These are phyloP conservation scores for Saposhnikovia divaricata DNA, from an alignment of 129 eudicot genomes.

Conservation along the genomic window DNA sequence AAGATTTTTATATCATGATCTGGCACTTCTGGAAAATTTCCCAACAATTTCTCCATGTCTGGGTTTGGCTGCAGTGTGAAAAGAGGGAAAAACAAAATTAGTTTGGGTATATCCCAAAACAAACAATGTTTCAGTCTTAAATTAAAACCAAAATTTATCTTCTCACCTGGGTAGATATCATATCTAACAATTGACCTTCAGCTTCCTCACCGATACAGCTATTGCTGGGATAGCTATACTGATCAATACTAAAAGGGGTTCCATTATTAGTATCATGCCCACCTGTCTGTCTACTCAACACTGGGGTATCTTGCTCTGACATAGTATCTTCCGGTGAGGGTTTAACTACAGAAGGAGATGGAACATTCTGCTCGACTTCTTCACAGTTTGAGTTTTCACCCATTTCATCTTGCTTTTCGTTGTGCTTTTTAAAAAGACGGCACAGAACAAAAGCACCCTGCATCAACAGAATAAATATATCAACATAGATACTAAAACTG, in stretches of 20 bases:
- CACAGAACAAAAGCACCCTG: slow-evolving; percentile 76
- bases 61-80: slow-evolving; percentile 42
- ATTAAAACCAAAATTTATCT: neutral
- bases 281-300: slow-evolving; percentile 16
- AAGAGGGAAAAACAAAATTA: slow-evolving; percentile 7
- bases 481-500: neutral
- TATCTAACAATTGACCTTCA: slow-evolving; percentile 22
- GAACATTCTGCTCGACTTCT: slow-evolving; percentile 39
- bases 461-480: slow-evolving; percentile 13
- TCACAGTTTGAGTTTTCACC: slow-evolving; percentile 35
- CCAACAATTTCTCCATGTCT: slow-evolving; percentile 40
- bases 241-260: slow-evolving; percentile 28
- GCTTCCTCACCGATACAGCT: slow-evolving; percentile 19
- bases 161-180: slow-evolving; percentile 25
- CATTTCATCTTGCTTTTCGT: slow-evolving; percentile 51
- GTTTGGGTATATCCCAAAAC: neutral
- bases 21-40: slow-evolving; percentile 24
- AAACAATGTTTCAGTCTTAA: neutral
- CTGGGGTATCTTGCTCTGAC: slow-evolving; percentile 47
- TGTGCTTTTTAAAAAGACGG: slow-evolving; percentile 72
- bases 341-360: slow-evolving; percentile 37
- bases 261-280: slow-evolving; percentile 16
- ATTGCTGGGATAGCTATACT: slow-evolving; percentile 13
- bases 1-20: slow-evolving; percentile 42
- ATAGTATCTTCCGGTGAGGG: slow-evolving; percentile 38